Conservation (phyloP, 331 rosid genomes). For the Spiraea crenata region DNA sequence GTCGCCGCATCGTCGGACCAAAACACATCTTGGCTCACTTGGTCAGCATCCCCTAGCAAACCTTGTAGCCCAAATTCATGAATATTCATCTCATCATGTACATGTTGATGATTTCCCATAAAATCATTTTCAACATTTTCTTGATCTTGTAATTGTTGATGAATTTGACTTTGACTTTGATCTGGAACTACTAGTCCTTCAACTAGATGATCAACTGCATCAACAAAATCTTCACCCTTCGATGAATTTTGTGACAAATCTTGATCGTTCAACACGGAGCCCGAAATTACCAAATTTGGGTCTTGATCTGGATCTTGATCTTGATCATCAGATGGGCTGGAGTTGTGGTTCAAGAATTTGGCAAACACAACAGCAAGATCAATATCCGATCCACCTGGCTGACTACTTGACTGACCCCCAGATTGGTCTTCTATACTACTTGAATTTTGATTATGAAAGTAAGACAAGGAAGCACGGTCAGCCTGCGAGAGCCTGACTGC, state of each 20-base stretch:
- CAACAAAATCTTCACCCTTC: conserved; percentile 28
- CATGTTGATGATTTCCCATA: conserved; percentile 21
- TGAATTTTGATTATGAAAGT: conserved; percentile 2
- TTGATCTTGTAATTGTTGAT: not conserved
- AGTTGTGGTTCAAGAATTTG: conserved; percentile 48
- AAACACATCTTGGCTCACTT: conserved; percentile 36
- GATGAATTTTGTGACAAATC: conserved; percentile 24
- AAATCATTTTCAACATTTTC: not conserved
- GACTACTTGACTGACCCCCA: not conserved
- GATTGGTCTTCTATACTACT: not conserved
- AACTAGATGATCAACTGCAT: conserved; percentile 5
- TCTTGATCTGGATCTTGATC: not conserved
- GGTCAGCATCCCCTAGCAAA: conserved; percentile 28
- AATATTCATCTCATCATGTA: conserved; percentile 14
- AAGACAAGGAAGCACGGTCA: not conserved
- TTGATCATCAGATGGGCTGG: not conserved
- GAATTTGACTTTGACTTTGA: not conserved
- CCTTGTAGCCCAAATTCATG: conserved; percentile 45
- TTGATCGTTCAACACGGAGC: conserved; percentile 12
- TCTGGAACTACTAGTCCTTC: conserved; percentile 7
- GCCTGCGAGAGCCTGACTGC: conserved; percentile 6
- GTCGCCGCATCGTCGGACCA: conserved; percentile 41
- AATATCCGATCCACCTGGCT: conserved; percentile 38
- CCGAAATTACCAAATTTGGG: conserved; percentile 20
- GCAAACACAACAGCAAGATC: conserved; percentile 81